Base-by-base conservation (phyloP, 768 basidiomycete genomes). In the Xerocomellus amylosporus region DNA sequence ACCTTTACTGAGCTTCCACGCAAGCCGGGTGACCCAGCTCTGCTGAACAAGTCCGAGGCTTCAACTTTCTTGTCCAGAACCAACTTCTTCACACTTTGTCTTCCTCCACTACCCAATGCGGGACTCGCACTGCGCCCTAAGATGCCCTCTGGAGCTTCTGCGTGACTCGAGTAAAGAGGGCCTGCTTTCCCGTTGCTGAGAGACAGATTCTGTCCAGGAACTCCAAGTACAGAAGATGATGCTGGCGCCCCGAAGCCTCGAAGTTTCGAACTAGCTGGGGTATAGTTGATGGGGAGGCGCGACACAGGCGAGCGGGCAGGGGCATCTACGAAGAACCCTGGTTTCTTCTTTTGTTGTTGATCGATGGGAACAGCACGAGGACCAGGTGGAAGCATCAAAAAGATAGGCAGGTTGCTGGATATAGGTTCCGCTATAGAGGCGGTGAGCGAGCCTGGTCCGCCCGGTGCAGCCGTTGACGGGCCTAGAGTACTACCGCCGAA, bases 11-110 rank as follows among this genome's bases (percentile, higher is more conserved):
- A 60, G 50, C 65, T 64, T 22, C 61, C 58, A 15, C 63, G 63
- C 60, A 65, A 40, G 17, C 62, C 55, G 38, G 79, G 72, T 14
- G 67, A 73, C 20, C 76, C 74, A 19, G 73, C 68, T 49, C 77
- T 75, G 37, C 81, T 78, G 63, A 91, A 87, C 48, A 92, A 63
- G 57, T 92, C 87, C 24, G 81, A 73, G 26, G 89, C 79, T 48
- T 90, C 87, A 15, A 90, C 76, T 66, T 87, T 92, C 72, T 90
- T 93, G 65, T 93, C 89, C 57, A 97, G 68, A 36, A 93, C 86
- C 54, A 98, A 79, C 67, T 96, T 96, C 77, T 98, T 98, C 54
- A 96, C 91, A 66, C 92, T 96, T 54, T 87, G 83, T 51, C 86
- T 77, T 54, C 73, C 77, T 40, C 83, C 88, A 62, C 81, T 87